Evolutionary conservation across 768 basidiomycete genomes (phyloP), one percentile per base, ranked within the genome.

Genomic region (Macrolepiota dolichaula): DNA sequence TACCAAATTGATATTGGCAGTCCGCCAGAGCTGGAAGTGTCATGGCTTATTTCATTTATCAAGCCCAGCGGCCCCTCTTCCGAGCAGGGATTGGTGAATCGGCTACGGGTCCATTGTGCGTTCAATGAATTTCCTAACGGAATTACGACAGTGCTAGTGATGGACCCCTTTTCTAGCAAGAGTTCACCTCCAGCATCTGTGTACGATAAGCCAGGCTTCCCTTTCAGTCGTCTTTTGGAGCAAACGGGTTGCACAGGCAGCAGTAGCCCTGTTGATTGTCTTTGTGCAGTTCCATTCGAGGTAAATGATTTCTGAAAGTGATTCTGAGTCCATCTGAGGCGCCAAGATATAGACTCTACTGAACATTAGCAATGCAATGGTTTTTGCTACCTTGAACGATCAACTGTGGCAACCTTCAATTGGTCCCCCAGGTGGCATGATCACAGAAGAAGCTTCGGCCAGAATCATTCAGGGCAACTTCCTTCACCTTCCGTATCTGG

Each of bases 331-430:
- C 32, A 52, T 22, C 38, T 55, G 19, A 54, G 27, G 10, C 35
- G 49, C 17, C 38, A 2, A 7, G 6, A n/a, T 49, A 15, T 24
- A 86, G 85, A 79, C 74, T 2, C 72, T 86, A n/a, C 44, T 82
- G 61, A 75, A 77, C 56, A 77, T 79, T 50, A 80, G 77, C 42
- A 83, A 83, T 63, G 50, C 63, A 0, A 76, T 86, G 78, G 80
- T 82, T 9, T 52, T 22, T 0, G 54, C 71, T 0, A 80, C 79
- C 1, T 68, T 86, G 27, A 85, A 86, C 55, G 17, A 60, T 0
- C 85, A 87, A 63, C 70, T 85, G 4, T 86, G 85, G 85, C 75
- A 86, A 63, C 84, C 85, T 0, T 62, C 82, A 0, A 76, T 85
- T 4, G 84, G 85, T 0, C 80, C 81, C 1, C 55, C 70, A 0